These are phyloP conservation scores for Bassia scoparia DNA, from an alignment of 148 eudicot genomes.

Conservation along the genomic window DNA sequence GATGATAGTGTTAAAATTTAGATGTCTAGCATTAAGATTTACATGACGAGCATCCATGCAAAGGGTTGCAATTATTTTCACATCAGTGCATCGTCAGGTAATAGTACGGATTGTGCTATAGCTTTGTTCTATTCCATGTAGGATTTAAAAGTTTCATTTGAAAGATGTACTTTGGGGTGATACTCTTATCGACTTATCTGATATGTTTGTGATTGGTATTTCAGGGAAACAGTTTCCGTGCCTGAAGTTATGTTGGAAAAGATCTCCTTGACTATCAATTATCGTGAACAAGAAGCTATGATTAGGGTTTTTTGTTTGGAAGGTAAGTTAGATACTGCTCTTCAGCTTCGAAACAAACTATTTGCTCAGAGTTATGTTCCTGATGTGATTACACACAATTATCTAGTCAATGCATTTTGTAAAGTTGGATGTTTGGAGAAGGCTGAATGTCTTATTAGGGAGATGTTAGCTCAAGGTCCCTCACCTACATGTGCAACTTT, in stretches of 20 bases:
- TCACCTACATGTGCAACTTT: conserved; percentile 55
- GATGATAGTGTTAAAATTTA: neutral
- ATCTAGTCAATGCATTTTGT: conserved; percentile 61
- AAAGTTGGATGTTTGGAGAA: conserved; percentile 54
- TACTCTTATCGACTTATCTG: neutral
- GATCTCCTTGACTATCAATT: conserved; percentile 27
- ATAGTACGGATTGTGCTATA: neutral
- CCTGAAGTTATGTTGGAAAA: conserved; percentile 21
- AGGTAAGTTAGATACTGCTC: conserved; percentile 56
- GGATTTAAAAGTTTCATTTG: neutral
- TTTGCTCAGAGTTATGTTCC: conserved; percentile 39
- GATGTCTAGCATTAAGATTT: neutral
- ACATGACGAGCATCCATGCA: neutral
- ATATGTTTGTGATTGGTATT: conserved; percentile 15
- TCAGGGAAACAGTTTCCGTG: conserved; percentile 51
- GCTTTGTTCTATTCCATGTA: neutral
- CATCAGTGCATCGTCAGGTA: neutral
- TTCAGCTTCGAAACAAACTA: conserved; percentile 48
- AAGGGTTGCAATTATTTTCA: neutral
- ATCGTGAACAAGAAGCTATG: conserved; percentile 24
- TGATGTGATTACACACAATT: conserved; percentile 65
- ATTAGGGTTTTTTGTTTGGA: conserved; percentile 54
- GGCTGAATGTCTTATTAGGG: conserved; percentile 55
- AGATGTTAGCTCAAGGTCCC: conserved; percentile 59
- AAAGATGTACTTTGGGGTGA: neutral